These are phyloP conservation scores for Alternaria longipes DNA, from an alignment of 2,329 filamentous ascomycete species.

Conservation along the genomic window DNA sequence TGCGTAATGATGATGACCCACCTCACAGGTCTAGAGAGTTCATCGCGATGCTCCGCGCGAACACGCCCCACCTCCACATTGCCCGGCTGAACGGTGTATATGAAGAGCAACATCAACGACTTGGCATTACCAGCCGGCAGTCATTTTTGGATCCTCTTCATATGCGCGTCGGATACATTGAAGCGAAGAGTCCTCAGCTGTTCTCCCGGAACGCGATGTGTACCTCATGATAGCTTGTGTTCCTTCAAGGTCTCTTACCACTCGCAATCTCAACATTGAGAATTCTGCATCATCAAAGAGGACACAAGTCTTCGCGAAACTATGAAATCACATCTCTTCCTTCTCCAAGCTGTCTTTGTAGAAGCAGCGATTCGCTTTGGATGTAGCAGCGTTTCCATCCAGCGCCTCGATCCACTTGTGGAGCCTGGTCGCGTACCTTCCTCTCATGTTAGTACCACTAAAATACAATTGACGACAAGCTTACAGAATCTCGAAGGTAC, in stretches of 20 bases:
- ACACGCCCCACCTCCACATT: neutral
- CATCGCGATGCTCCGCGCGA: neutral
- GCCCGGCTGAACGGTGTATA: neutral
- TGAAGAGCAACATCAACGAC: slow-evolving; percentile 2
- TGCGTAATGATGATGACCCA: neutral
- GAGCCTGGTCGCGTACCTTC: slow-evolving; percentile 35
- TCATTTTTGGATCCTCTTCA: neutral
- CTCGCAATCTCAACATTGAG: neutral
- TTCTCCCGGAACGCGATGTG: neutral
- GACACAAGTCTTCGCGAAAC: neutral
- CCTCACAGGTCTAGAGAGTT: neutral
- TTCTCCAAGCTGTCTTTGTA: slow-evolving; percentile 58
- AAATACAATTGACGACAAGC: neutral
- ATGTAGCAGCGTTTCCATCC: slow-evolving; percentile 32
- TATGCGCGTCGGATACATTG: neutral
- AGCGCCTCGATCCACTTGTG: slow-evolving; percentile 37
- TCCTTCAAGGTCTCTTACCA: neutral
- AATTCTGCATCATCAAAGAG: neutral
- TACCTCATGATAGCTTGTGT: neutral
- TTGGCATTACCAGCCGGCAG: neutral
- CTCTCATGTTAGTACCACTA: slow-evolving; percentile 23
- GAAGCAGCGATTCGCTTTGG: slow-evolving; percentile 32
- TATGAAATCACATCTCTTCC: neutral
- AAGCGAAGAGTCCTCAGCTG: neutral
- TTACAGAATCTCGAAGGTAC: slow-evolving; percentile 3